Evolutionary conservation across 495 filamentous ascomycete species (phyloP), one percentile per base, ranked within the genome.

Genomic region (Podospora australis): DNA sequence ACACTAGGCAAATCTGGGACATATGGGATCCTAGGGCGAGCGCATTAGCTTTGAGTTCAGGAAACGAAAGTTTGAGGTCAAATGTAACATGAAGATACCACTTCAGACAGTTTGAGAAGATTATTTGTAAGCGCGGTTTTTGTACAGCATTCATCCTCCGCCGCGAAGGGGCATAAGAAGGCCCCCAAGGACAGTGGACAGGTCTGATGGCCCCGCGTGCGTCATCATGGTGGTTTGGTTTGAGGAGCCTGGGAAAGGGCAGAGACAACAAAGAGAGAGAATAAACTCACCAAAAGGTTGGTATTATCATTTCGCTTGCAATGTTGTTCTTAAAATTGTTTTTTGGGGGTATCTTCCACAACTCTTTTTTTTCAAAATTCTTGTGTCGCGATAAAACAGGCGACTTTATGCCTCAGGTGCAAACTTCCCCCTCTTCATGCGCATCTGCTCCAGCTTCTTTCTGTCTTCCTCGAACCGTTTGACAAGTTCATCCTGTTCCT

Each of bases 401-500:
- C n/a, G 4, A 17, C 13, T 29, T 71, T 66, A 78, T 2, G 62
- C 56, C 57, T 79, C 75, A 39, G 73, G 72, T 25, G 65, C 68
- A 50, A 83, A 81, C 54, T 67, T 81, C 40, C 82, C 79, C 52
- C 72, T 75, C 66, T 72, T 75, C 60, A 73, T 72, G 41, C 67
- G 72, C 78, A 84, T 78, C 24, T 73, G 78, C 48, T 66, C 68
- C 19, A 88, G 71, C 67, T 71, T 81, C 67, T 65, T 53, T 65
- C 71, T 69, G 65, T 87, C 84, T 53, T 81, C 73, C 46, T 86
- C 81, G 60, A 87, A 87, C 48, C 67, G 68, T 62, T 68, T 74
- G 44, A 82, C 60, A 57, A 96, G 66, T 53, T 86, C 78, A 16
- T 74, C 73, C 63, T 88, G 86, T 53, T 81, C 77, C 57, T 80